phyloP scores from a whole-genome alignment of 2,329 filamentous ascomycete species.

The Periconia sp. region DNA sequence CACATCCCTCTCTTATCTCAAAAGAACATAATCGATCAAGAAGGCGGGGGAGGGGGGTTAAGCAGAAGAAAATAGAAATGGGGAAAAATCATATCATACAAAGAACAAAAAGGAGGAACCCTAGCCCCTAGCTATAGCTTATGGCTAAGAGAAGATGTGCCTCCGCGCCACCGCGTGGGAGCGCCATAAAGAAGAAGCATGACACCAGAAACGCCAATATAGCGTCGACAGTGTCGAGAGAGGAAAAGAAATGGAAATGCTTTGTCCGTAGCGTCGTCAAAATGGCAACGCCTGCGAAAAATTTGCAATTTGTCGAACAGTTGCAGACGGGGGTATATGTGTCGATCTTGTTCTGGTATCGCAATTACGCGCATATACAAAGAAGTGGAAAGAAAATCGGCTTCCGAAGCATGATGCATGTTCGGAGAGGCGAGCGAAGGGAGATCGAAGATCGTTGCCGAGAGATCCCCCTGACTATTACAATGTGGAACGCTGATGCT shows the following conservation, averaged over 20 bases:
- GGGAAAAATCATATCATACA: slow-evolving; percentile 20
- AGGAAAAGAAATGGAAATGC: slow-evolving; percentile 1
- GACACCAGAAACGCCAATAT: slow-evolving; percentile 1
- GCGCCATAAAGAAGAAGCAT: slow-evolving; percentile 4
- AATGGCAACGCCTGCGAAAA: neutral
- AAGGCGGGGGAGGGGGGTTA: no score
- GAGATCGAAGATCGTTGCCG: neutral
- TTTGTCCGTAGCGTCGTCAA: slow-evolving; percentile 13
- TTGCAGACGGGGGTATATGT: neutral
- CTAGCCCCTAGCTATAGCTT: no score
- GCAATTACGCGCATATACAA: slow-evolving; percentile 10
- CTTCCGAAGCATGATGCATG: slow-evolving; percentile 1
- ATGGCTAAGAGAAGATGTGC: no score
- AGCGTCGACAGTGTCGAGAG: slow-evolving; percentile 1
- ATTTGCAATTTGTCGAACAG: slow-evolving; percentile 6
- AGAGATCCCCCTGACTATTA: slow-evolving; percentile 1
- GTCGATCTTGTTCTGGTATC: neutral
- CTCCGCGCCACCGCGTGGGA: no score
- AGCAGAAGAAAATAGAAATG: neutral
- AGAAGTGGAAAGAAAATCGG: slow-evolving; percentile 7
- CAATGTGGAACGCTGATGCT: no score
- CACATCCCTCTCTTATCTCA: slow-evolving; percentile 13
- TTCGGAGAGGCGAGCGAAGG: slow-evolving; percentile 6
- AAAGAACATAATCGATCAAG: no score
- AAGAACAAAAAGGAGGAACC: slow-evolving; percentile 9